Base-by-base conservation (phyloP, 2,329 filamentous ascomycete species). In the Neoscytalidium dimidiatum region DNA sequence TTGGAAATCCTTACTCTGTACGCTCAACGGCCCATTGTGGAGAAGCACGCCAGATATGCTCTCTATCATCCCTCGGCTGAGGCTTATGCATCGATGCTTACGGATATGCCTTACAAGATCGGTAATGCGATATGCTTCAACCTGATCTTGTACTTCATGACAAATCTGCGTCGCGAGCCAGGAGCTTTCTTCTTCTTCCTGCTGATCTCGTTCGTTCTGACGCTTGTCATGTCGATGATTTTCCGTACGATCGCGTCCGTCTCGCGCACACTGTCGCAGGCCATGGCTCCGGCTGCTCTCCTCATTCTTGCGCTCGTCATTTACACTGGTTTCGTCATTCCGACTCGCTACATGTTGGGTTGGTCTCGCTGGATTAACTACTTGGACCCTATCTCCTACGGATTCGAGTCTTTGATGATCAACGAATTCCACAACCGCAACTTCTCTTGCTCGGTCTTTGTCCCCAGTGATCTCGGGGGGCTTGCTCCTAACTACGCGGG, bases 51-150 rank as follows among this genome's bases (percentile, higher is more conserved):
- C 57, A 86, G 89, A 57, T 97, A 96, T 73, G 92, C 92, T 13
- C 84, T 96, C 23, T 96, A 96, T 72, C 92, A 94, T 71, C 92
- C 93, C 0, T 92, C 89, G 8, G 89, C 92, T 13, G 92, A 97
- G 81, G 90, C 92, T 14, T 82, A 91, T 65, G 86, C 90, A 0
- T 94, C 90, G n/a, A 75, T 82, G 38, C 66, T 83, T 8, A 73
- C 75, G 9, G 81, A 83, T 58, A 69, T 83, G 65, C 81, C 82
- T 0, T 78, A 79, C 61, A 82, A 82, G 66, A 71, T 83, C 17
- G 26, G 61, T 0, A 79, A 79, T 28, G 71, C 73, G 23, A 70
- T 84, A 5, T 66, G 78, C 21, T 82, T 81, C 67, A 81, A 80
- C 46, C 69, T 82, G n/a, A 78, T 80, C 26, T 71, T 83, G 14